These are phyloP conservation scores for Metschnikowia bowlesiae DNA, from an alignment of 805 yeast genomes.

Conservation along the genomic window DNA sequence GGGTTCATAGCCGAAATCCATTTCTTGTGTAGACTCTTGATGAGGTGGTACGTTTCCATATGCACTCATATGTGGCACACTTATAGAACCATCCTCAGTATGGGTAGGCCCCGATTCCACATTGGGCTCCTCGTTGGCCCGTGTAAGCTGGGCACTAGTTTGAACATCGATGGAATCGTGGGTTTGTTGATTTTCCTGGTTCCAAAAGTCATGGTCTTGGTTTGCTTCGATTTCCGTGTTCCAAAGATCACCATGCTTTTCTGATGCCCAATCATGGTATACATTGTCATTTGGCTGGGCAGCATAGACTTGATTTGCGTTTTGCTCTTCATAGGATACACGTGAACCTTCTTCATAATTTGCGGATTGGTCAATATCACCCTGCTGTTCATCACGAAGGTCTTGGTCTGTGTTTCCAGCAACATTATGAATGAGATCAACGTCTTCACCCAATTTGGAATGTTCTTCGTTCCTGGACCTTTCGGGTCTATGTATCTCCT, in stretches of 20 bases:
- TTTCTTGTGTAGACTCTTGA: not conserved
- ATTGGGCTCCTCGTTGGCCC: not conserved
- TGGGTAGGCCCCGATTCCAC: not conserved
- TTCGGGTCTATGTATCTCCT: not conserved
- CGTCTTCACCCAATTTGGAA: not conserved
- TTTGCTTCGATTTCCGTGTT: not conserved
- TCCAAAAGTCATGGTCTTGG: conserved; percentile 1
- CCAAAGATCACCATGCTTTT: not conserved
- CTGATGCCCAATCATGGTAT: not conserved
- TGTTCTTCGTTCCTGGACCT: not conserved
- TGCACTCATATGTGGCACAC: not conserved
- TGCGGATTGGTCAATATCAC: not conserved
- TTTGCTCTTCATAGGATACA: not conserved
- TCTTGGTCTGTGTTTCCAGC: not conserved
- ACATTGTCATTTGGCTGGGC: not conserved
- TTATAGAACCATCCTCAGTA: not conserved
- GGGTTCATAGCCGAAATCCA: not conserved
- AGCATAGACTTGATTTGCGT: not conserved
- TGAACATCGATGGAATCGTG: not conserved
- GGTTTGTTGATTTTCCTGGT: not conserved
- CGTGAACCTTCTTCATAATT: not conserved
- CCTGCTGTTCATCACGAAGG: not conserved
- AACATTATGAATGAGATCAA: not conserved
- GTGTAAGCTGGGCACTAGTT: not conserved
- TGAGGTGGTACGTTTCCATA: not conserved